Evolutionary conservation across 768 basidiomycete genomes (phyloP).

Genomic region (Collybiopsis luxurians): DNA sequence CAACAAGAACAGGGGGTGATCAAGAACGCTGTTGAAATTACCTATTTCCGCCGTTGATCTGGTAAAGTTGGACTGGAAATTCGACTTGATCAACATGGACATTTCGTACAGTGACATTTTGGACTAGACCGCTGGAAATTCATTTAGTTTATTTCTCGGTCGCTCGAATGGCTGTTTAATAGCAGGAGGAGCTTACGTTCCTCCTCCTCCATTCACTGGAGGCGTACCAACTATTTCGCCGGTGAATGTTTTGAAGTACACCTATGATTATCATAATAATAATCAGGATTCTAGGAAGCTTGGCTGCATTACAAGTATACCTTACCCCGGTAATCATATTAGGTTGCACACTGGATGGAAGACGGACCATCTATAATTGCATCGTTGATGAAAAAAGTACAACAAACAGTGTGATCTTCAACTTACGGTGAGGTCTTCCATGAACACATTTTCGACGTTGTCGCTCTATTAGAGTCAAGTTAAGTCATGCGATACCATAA

Average conservation of each 20-base stretch:
- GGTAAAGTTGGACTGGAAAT: constrained; percentile 44
- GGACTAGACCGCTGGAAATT: neutral
- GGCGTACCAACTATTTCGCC: constrained; percentile 48
- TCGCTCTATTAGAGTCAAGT: constrained; percentile 39
- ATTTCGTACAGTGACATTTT: constrained; percentile 40
- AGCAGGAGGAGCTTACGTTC: constrained; percentile 28
- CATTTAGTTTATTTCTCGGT: neutral
- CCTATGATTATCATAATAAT: constrained; percentile 25
- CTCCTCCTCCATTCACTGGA: constrained; percentile 56
- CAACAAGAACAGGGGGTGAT: neutral
- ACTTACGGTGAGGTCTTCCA: constrained; percentile 44
- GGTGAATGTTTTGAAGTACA: constrained; percentile 58
- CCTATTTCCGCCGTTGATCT: constrained; percentile 49
- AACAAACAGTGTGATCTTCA: neutral
- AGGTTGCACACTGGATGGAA: constrained; percentile 47
- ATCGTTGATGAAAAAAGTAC: neutral
- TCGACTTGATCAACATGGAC: constrained; percentile 46
- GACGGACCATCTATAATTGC: constrained; percentile 35
- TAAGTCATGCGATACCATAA: neutral
- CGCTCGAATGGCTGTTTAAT: neutral
- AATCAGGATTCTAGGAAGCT: neutral
- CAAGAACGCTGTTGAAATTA: constrained; percentile 22
- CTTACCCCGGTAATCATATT: constrained; percentile 53
- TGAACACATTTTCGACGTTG: constrained; percentile 47
- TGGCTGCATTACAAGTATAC: constrained; percentile 3